Base-by-base conservation (phyloP, 2,329 filamentous ascomycete genomes). In the Exserohilum turcica region DNA sequence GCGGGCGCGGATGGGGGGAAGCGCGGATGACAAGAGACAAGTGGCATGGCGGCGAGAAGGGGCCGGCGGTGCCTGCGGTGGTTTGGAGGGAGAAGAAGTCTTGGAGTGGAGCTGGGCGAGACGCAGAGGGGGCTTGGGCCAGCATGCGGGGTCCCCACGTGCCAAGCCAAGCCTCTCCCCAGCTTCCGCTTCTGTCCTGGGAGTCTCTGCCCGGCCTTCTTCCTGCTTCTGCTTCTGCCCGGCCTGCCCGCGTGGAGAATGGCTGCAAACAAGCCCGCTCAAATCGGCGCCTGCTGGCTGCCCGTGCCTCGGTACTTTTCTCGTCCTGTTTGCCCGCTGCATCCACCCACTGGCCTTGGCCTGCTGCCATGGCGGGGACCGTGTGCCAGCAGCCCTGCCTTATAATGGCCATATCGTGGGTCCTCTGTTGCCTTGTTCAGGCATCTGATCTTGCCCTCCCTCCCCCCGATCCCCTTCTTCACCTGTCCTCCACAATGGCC, bases 121-220 rank as follows among this genome's bases (percentile, higher is more conserved):
- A 45, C 42, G 46, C 51, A n/a, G n/a, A n/a, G 57, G 56, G 55
- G 43, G 21, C 21, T 24, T 53, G 12, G 27, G 37, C 50, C 56
- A 42, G 47, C 38, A 61, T 61, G 64, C 64, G 65, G 65, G 67
- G 61, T 63, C 66, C 59, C 66, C 66, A 70, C 57, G 56, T 46
- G 63, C 65, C 63, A 66, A 70, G 64, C 18, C 63, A 66, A 70
- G 64, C 18, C 46, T 38, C 50, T 37, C 63, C 62, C 63, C 64
- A 61, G 54, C 52, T 56, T 59, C 51, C 28, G 24, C 44, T 56
- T 54, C 49, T 47, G 53, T 18, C 51, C 56, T 54, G 39, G 49
- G 61, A 51, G 45, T 21, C 40, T 18, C 38, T 42, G 50, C 56
- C 44, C 49, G 49, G 39, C 32, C 24, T 39, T 38, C 24, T 35